phyloP scores from a whole-genome alignment of 495 filamentous ascomycete species.

The Daldinia loculata region DNA sequence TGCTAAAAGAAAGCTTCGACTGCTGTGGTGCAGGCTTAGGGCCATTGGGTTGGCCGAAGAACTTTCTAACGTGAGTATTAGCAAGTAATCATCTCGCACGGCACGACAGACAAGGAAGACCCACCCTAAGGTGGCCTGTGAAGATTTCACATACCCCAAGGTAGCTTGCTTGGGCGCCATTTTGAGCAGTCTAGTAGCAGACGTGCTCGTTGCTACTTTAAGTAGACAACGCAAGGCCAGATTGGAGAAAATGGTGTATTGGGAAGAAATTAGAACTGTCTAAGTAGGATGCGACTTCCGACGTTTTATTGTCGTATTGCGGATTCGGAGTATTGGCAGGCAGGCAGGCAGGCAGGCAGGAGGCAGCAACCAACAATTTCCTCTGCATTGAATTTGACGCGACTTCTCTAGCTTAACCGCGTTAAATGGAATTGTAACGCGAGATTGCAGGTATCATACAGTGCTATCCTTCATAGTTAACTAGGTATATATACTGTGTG shows the following conservation, averaged over 20 bases:
- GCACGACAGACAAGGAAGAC: slow-evolving; percentile 48
- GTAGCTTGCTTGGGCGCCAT: slow-evolving; percentile 83
- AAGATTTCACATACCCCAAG: slow-evolving; percentile 87
- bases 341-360: neutral
- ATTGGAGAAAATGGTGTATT: slow-evolving; percentile 8
- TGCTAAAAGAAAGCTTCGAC: slow-evolving; percentile 74
- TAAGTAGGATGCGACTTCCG: slow-evolving; percentile 7
- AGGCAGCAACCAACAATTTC: slow-evolving; percentile 1
- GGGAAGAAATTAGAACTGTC: slow-evolving; percentile 2
- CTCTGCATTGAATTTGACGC: slow-evolving; percentile 21
- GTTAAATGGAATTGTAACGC: slow-evolving; percentile 37
- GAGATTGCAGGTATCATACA: slow-evolving; percentile 35
- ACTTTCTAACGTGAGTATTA: slow-evolving; percentile 62
- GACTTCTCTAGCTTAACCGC: slow-evolving; percentile 31
- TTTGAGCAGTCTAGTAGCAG: slow-evolving; percentile 40
- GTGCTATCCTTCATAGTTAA: neutral
- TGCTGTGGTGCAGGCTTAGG: slow-evolving; percentile 69
- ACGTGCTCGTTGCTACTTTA: slow-evolving; percentile 37
- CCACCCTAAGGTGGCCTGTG: slow-evolving; percentile 85
- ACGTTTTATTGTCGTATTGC: slow-evolving; percentile 3
- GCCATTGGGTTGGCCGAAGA: slow-evolving; percentile 69
- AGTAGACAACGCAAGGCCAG: slow-evolving; percentile 38
- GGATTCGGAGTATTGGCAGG: neutral
- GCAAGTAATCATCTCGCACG: slow-evolving; percentile 2
- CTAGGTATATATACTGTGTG: slow-evolving; percentile 2